Evolutionary conservation across 306 rosid genomes (phyloP), one percentile per base, ranked within the genome.

Genomic region (Cucurbita ficifolia): DNA sequence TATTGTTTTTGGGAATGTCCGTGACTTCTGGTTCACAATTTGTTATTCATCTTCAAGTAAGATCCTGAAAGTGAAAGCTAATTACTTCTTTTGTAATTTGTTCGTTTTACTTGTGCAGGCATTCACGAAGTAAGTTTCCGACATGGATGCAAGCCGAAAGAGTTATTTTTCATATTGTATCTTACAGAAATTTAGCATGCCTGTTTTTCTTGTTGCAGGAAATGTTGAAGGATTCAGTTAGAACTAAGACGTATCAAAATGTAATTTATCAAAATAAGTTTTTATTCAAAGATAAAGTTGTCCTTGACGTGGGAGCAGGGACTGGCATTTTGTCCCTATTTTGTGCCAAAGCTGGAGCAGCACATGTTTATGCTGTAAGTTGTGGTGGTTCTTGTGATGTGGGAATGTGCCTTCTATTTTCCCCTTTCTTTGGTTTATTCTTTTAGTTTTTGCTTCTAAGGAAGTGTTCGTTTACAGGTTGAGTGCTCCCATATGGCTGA

Each of bases 401-500:
- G 46, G 64, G 40, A 1, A 64, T 77, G 22, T 56, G 29, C 18
- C 36, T 42, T 2, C 39, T n/a, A 10, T 49, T 48, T 62, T 33
- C 36, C 50, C 11, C 33, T 61, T 50, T 3, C 17, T 63, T 11
- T 46, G 63, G 57, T 43, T 39, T 14, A 22, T 21, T 75, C 79
- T n/a, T 72, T 61, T 22, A 11, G 22, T 62, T 56, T 50, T 58
- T 42, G 50, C 36, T 65, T 54, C 57, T 72, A 65, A 21, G 42
- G 42, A 33, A 13, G 33, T 43, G 70, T 84, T 51, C 21, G 43
- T 76, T 43, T 54, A 36, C 79, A 91, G 99, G 99, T 95, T 52
- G 99, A 91, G 79, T 95, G 99, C 96, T 95, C 99, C 12, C 82
- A 89, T 35, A 95, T 95, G 99, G 99, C 99, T 39, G 95, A 91